phyloP scores from a whole-genome alignment of 768 basidiomycete species.

The Royoungia palumana region DNA sequence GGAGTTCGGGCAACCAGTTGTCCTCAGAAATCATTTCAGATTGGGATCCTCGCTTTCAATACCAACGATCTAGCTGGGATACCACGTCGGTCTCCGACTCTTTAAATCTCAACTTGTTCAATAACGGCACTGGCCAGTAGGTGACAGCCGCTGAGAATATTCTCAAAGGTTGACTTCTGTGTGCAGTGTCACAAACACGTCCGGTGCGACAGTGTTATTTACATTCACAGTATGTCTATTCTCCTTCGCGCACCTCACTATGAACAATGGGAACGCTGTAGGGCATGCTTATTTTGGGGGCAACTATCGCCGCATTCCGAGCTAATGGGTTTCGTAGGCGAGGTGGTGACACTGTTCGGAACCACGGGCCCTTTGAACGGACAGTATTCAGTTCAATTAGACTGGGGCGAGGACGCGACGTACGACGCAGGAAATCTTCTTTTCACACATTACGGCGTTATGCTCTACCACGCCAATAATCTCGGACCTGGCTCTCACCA shows the following conservation, averaged over 20 bases:
- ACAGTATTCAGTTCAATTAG: constrained; percentile 35
- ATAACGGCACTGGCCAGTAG: constrained; percentile 42
- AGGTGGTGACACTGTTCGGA: constrained; percentile 45
- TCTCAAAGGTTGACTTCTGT: constrained; percentile 1
- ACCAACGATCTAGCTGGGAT: constrained; percentile 35
- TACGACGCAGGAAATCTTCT: constrained; percentile 18
- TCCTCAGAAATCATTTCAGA: constrained; percentile 29
- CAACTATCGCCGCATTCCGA: neutral
- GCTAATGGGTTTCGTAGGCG: constrained; percentile 29
- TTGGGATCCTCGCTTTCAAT: constrained; percentile 37
- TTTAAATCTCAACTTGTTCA: constrained; percentile 38
- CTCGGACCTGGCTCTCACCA: constrained; percentile 40
- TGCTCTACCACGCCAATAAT: constrained; percentile 33
- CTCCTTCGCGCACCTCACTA: neutral
- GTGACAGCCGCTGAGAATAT: constrained; percentile 2
- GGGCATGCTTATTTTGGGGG: constrained; percentile 16
- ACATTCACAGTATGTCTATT: constrained; percentile 37
- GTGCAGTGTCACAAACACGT: constrained; percentile 33
- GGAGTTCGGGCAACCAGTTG: constrained; percentile 12
- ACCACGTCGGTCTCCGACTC: constrained; percentile 28
- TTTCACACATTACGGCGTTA: constrained; percentile 25
- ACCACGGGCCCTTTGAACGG: constrained; percentile 36
- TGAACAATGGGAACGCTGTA: constrained; percentile 7
- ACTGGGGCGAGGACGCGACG: constrained; percentile 20
- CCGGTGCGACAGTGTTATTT: constrained; percentile 33